A percentile compares a stretch with the other conserved stretches of the same genome.
Conservation (phyloP, 257 asterid species). For the Solanum chilense region DNA sequence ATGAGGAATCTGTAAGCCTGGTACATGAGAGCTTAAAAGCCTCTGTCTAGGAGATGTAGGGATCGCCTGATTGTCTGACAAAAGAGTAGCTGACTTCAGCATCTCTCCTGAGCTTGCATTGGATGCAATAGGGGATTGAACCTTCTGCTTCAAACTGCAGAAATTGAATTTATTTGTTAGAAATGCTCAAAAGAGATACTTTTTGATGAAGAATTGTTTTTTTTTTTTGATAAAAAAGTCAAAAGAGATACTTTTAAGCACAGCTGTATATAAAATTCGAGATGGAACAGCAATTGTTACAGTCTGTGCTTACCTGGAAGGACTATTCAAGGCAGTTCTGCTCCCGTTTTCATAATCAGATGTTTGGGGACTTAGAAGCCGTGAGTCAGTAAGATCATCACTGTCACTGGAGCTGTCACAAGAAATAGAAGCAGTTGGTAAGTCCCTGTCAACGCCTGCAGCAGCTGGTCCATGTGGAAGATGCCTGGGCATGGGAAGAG, state of each 20-base stretch:
- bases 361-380: constrained; percentile 32
- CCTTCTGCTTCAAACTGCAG: constrained; percentile 25
- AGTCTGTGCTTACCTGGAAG: constrained; percentile 32
- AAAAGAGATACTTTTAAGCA: not conserved
- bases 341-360: constrained; percentile 31
- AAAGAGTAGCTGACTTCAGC: constrained; percentile 9
- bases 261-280: not conserved
- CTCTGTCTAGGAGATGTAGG: constrained; percentile 15
- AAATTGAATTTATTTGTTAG: not conserved
- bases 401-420: constrained; percentile 37
- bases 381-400: constrained; percentile 31
- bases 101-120: constrained; percentile 13
- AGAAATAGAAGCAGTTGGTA: constrained; percentile 18
- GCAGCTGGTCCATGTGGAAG: constrained; percentile 6
- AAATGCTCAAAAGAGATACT: not conserved
- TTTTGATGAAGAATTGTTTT: too few species aligned
- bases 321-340: constrained; percentile 31
- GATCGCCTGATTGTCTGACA: constrained; percentile 8
- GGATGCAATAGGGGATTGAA: constrained; percentile 8
- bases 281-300: not conserved
- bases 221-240: too few species aligned
- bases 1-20: constrained; percentile 20
- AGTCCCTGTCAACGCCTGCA: constrained; percentile 19
- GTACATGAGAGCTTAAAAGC: constrained; percentile 15
- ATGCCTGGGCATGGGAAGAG: constrained; percentile 15